Evolutionary conservation across 768 basidiomycete species (phyloP).

Genomic region (Coprinopsis cinerea): DNA sequence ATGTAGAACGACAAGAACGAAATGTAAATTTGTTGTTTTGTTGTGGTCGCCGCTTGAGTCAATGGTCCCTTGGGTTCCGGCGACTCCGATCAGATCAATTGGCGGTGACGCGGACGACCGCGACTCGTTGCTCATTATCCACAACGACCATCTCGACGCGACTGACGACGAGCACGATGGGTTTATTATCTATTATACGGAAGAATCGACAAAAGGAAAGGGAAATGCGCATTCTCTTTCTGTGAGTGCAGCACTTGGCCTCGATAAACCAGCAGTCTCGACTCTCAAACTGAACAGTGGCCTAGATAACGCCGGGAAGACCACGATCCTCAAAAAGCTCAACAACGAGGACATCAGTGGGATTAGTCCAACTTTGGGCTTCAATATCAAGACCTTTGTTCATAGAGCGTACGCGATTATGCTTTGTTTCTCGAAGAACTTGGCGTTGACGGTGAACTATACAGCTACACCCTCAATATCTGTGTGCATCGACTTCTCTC

Average conservation of each 20-base stretch:
- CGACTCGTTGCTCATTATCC: not conserved
- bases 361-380: constrained; percentile 92
- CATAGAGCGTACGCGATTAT: constrained; percentile 83
- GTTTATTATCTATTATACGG: constrained; percentile 92
- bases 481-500: constrained; percentile 38
- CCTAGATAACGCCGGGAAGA: constrained; percentile 98
- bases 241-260: constrained; percentile 42
- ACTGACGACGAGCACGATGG: constrained; percentile 40
- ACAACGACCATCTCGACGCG: not conserved
- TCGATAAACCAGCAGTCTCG: constrained; percentile 4
- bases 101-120: not conserved
- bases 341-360: constrained; percentile 86
- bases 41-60: not conserved
- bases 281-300: constrained; percentile 49
- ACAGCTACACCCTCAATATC: constrained; percentile 70
- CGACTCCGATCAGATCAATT: constrained; percentile 7
- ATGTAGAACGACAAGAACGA: constrained; percentile 1
- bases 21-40: not conserved
- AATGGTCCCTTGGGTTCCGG: not conserved
- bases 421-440: constrained; percentile 22
- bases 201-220: constrained; percentile 94
- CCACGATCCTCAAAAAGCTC: constrained; percentile 93
- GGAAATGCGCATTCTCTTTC: constrained; percentile 94
- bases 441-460: constrained; percentile 5
- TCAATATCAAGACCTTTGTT: constrained; percentile 96